These are phyloP conservation scores for Parathielavia hyrcaniae DNA, from an alignment of 495 filamentous ascomycete species.

Conservation along the genomic window DNA sequence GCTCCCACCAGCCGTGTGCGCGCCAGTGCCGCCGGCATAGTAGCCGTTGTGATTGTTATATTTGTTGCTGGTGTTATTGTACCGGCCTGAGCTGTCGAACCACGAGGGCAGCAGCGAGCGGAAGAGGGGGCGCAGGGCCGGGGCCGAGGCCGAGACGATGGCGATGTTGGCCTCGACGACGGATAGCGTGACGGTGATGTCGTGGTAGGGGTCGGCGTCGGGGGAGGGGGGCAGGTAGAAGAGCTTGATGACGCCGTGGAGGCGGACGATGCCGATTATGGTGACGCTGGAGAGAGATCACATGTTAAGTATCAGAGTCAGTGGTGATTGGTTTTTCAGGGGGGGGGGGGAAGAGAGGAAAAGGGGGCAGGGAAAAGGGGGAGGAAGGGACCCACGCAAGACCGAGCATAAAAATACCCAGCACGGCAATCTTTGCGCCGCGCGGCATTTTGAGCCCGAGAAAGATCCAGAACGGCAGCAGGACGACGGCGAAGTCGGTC, in stretches of 20 bases:
- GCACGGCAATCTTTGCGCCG: constrained; percentile 40
- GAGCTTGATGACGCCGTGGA: constrained; percentile 18
- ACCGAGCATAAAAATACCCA: constrained; percentile 41
- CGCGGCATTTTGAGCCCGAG: constrained; percentile 40
- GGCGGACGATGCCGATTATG: constrained; percentile 38
- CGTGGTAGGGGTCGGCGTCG: constrained; percentile 21
- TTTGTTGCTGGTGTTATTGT: constrained; percentile 4
- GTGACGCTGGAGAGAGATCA: constrained; percentile 35
- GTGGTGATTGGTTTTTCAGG: not conserved
- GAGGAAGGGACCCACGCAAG: constrained; percentile 35
- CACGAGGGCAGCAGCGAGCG: constrained; percentile 14
- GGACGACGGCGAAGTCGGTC: constrained; percentile 42
- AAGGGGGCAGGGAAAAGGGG: not conserved
- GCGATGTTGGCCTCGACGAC: constrained; percentile 49
- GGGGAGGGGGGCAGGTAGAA: constrained; percentile 14
- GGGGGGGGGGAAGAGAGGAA: not conserved
- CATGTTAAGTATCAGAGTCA: no score
- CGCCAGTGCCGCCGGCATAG: constrained; percentile 1
- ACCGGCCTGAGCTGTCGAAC: constrained; percentile 12
- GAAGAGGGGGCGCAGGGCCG: constrained; percentile 35
- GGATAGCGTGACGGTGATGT: constrained; percentile 41
- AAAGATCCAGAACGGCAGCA: constrained; percentile 43
- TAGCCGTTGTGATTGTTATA: constrained; percentile 2
- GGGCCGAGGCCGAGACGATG: constrained; percentile 42
- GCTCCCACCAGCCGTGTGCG: not conserved